Percentiles rank a stretch among this genome's conserved stretches.
Evolutionary conservation across 352 stramenopile genomes (phyloP).

Genomic region (Phytophthora citricola): DNA sequence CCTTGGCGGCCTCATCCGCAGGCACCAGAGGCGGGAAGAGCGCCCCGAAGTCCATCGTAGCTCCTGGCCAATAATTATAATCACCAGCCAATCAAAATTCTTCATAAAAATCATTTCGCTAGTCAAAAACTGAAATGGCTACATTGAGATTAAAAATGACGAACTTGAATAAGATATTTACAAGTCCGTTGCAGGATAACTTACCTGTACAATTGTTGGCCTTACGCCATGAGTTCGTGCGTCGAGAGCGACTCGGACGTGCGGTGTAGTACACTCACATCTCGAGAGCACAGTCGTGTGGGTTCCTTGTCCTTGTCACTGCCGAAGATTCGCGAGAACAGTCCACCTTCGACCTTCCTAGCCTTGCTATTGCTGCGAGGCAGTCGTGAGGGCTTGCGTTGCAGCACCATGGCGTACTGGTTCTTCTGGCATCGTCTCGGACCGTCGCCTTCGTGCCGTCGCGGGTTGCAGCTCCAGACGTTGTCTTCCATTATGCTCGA

Average conservation of each 20-base stretch:
- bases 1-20: constrained; percentile 8
- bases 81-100: neutral
- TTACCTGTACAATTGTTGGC: constrained; percentile 4
- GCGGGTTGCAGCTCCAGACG: constrained; percentile 41
- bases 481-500: constrained; percentile 41
- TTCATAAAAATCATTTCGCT: constrained; percentile 8
- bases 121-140: constrained; percentile 4
- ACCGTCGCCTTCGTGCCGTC: constrained; percentile 31
- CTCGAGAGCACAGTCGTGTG: constrained; percentile 25
- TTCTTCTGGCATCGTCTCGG: constrained; percentile 42
- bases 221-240: constrained; percentile 25
- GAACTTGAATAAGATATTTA: neutral
- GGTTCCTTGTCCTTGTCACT: constrained; percentile 28
- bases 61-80: constrained; percentile 14
- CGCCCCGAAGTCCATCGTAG: constrained; percentile 44
- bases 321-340: constrained; percentile 33
- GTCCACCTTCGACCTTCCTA: constrained; percentile 25
- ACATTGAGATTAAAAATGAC: constrained; percentile 1
- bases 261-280: constrained; percentile 33
- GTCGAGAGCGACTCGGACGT: constrained; percentile 29
- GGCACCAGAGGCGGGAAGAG: constrained; percentile 67
- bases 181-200: neutral
- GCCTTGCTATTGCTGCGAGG: constrained; percentile 20
- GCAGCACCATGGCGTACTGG: constrained; percentile 35
- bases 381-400: constrained; percentile 23